Base-by-base conservation (phyloP, 1,139 yeast species). In the Magnusiomyces ingens region DNA sequence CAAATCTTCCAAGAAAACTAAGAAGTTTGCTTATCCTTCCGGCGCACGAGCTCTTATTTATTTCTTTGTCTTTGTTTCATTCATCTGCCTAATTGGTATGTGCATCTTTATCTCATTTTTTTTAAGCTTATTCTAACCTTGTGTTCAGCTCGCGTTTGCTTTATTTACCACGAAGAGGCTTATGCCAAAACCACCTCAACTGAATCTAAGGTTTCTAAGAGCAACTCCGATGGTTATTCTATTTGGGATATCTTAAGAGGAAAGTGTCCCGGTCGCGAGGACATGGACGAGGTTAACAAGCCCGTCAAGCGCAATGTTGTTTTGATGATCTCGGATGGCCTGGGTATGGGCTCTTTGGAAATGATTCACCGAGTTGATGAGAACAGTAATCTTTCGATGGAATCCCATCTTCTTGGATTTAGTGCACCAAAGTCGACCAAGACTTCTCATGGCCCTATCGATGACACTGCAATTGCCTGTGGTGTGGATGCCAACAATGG, bases 241-340 rank as follows among this genome's bases (percentile, higher is more conserved):
- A 13, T 36, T 36, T 36, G 40, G 40, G 40, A 36, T 36, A 36
- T n/a, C n/a, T 12, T 36, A 3, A 12, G 40, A 13, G 17, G 17
- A 13, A 36, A 36, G 17, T 36, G 40, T 36, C 17, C 17, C 11
- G 40, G 17, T 12, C 40, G 40, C n/a, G 17, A 36, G 4, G 40
- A 12, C 3, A n/a, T 13, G n/a, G 5, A 36, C 40, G 40, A 12
- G 17, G 5, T 13, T 3, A 4, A n/a, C 4, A 51, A 48, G 22
- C 57, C 35, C 45, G 54, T 53, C 41, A 69, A 69, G 60, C 80
- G 79, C 62, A 88, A 88, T 62, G 77, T 88, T 52, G 84, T 89
- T 49, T 85, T 89, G 73, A 82, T 88, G 80, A 94, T 89, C 19
- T 84, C 95, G 1, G 96, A 89, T 67, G 96, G 96, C 26, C 87